Base-by-base conservation (phyloP, 331 rosid genomes). In the Acacia pycnantha region DNA sequence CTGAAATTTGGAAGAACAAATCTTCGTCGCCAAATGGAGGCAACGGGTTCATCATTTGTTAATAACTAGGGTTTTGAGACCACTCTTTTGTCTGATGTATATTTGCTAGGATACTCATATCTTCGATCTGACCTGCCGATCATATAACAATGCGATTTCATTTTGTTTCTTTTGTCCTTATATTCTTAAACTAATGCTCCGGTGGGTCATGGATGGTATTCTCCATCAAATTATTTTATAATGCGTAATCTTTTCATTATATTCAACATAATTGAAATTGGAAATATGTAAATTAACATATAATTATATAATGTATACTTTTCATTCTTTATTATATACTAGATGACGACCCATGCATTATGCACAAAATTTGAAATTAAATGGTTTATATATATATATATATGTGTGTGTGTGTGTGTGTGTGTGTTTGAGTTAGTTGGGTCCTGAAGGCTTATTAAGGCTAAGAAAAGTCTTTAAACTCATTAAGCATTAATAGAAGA, bases 1-100 rank as follows among this genome's bases (percentile, higher is more conserved):
- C 21, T 11, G 65, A 53, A 50, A 51, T 51, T 44, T 74, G 66
- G 59, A 9, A 74, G 78, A 51, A 50, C 27, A 29, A 40, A 43
- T 83, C 53, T 56, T 48, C 53, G 22, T 43, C 31, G 15, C 18
- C 18, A 35, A 6, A 18, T 11, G 79, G 76, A 14, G 41, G 51
- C 48, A 46, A 54, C 33, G 80, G 74, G n/a, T 71, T 71, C 87
- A 80, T 84, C 58, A 54, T 75, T 73, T 58, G 85, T 81, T 6
- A 37, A 37, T 83, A 41, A 41, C 50, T 69, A 86, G 89, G 89
- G 89, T 86, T 86, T 80, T 47, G 81, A 70, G 70, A 44, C 73
- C 70, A 29, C 70, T 65, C 43, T 65, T 65, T 65, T 65, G 70
- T 37, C 51, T 54, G 78, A 37, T 37, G 76, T 83, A 83, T 71